Base-by-base conservation (phyloP, 495 filamentous ascomycete genomes). In the Filosporella fistucella region DNA sequence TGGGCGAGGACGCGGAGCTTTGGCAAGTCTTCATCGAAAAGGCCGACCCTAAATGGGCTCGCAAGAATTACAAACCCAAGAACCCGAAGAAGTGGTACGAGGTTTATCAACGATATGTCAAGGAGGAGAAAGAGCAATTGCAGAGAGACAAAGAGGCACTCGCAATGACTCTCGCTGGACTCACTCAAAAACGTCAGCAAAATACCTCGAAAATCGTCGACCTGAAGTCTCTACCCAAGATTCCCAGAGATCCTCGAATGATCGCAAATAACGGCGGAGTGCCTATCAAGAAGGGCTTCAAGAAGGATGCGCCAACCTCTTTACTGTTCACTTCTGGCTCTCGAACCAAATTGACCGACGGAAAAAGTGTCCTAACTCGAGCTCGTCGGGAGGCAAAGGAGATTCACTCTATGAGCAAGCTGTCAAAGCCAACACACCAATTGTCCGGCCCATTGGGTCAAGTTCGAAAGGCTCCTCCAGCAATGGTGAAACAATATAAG, bases 11-110 rank as follows among this genome's bases (percentile, higher is more conserved):
- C 49, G 68, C 62, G 24, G 84, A 88, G 55, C 61, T 88, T 35
- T 90, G 86, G 86, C 55, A 70, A 3, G 67, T 72, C 10, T 78
- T 89, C 60, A 85, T 90, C 59, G 77, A 74, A 33, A 74, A 80
- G 22, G 81, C 88, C 55, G 78, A 88, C 45, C 79, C 78, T 2
- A 63, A 70, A 32, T 85, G 78, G 75, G 55, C 60, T 24, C 57
- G 45, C n/a, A 74, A 77, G 55, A 72, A 72, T 40, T 70, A 75
- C 23, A 45, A 76, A 16, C 85, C 83, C 11, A 65, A 70, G 36
- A 65, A 81, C 42, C 68, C 77, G 0, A 63, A 68, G 11, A 74
- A 71, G 32, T 88, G 84, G 83, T 77, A 78, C 47, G 75, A 82
- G 30, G 61, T 86, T 9, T 89, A 90, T 61, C 64, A 64, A 50